Base-by-base conservation (phyloP, 2,329 filamentous ascomycete species). In the Zopfia rhizophila region DNA sequence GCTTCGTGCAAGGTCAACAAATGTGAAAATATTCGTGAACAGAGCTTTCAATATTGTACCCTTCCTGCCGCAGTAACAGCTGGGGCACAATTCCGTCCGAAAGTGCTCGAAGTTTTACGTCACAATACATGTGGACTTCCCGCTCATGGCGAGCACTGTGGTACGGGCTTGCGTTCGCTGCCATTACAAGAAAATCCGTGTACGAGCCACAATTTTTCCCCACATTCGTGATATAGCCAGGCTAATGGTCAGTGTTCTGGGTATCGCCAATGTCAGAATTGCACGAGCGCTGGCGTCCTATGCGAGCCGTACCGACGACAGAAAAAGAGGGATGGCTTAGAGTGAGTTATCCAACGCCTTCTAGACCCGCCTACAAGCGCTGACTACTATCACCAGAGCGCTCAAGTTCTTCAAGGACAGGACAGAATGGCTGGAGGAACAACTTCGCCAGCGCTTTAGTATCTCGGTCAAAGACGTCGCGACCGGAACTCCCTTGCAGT, bases 341-440 rank as follows among this genome's bases (percentile, higher is more conserved):
- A 33, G 30, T 33, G 12, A 12, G 30, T 33, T 33, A 5, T 5
- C 12, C 4, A 33, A 12, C 12, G 21, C 12, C n/a, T 18, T 33
- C 13, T n/a, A 7, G 7, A 16, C 17, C 14, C 6, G 7, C 12
- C 6, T 33, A 18, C 30, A 17, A 13, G n/a, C 17, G 13, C 6
- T 5, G n/a, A n/a, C n/a, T n/a, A n/a, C n/a, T n/a, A n/a, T n/a
- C 17, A 33, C 21, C 17, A 33, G 30, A 33, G 30, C 30, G n/a
- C 13, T 33, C 12, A 33, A 33, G 30, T 33, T 17, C 12, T 33
- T 33, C 14, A 7, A 18, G 21, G 13, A 19, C 4, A 33, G 30
- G 14, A 33, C 30, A 33, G 7, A 33, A 12, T 33, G 30, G 30
- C 30, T 33, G 30, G 30, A 33, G 17, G 30, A 33, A 6, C 30